Base-by-base conservation (phyloP, 768 basidiomycete genomes). In the Amylocystis lapponica region DNA sequence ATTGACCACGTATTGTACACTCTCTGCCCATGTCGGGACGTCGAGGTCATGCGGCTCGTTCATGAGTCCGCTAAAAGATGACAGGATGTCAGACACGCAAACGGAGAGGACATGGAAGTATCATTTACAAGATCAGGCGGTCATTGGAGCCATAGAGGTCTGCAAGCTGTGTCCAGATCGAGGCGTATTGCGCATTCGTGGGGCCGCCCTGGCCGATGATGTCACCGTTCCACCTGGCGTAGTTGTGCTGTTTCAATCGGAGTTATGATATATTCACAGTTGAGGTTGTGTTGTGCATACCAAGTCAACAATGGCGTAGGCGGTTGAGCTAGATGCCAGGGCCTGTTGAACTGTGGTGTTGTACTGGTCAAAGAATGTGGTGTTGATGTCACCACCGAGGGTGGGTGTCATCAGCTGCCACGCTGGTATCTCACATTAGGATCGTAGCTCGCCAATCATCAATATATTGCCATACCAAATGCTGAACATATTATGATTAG, bases 331-430 rank as follows among this genome's bases (percentile, higher is more conserved):
- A 2, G 72, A 63, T 16, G 52, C 56, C 36, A 76, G 59, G 21
- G 68, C 69, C 20, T 69, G 63, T 50, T 76, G 71, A 12, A 79
- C 76, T 17, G 72, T 70, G 12, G 53, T 55, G 49, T 79, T 74
- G 54, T 76, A 78, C 14, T 53, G 51, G 4, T 30, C 6, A 54
- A 76, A 70, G 61, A 71, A 75, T 17, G 48, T 62, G 14, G 60
- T 49, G 55, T 70, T 60, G 53, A 79, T 68, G 14, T 64, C 56
- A 4, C 73, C 74, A 33, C 75, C 75, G 8, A 79, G 54, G 34
- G 64, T 64, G 25, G 72, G 72, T 10, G 72, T 72, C 69, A 71
- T 72, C 37, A 71, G 55, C 48, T 76, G 74, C 75, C 76, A 77
- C 3, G 74, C 75, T 66, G 52, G 13, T 3, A n/a, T 16, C 20